phyloP scores from a whole-genome alignment of 2,329 filamentous ascomycete species.

The Scytalidium sp. region DNA sequence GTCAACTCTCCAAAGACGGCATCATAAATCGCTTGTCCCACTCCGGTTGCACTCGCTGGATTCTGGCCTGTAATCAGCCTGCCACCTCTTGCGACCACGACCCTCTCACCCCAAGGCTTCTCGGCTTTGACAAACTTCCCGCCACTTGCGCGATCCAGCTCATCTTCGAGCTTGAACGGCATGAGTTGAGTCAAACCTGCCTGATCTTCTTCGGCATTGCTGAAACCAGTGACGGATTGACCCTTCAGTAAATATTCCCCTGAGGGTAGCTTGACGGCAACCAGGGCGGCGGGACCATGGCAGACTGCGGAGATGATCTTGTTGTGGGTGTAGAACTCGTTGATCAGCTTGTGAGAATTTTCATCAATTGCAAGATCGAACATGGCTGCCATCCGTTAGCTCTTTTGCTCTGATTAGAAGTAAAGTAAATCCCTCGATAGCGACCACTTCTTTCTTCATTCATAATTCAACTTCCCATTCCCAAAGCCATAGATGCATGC shows the following conservation, averaged over 20 bases:
- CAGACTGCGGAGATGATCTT: constrained; percentile 67
- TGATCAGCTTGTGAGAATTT: constrained; percentile 56
- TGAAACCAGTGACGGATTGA: constrained; percentile 57
- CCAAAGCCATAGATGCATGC: background rate
- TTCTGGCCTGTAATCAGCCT: constrained; percentile 43
- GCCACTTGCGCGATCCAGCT: constrained; percentile 44
- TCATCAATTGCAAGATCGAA: constrained; percentile 46
- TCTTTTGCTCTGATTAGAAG: background rate
- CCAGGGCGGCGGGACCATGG: constrained; percentile 64
- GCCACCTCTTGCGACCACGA: constrained; percentile 29
- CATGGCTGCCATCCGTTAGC: constrained; percentile 19
- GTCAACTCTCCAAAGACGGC: constrained; percentile 16
- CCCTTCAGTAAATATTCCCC: constrained; percentile 54
- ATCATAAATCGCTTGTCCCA: constrained; percentile 36
- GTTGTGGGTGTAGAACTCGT: constrained; percentile 57
- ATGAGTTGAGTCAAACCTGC: constrained; percentile 36
- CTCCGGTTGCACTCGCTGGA: constrained; percentile 34
- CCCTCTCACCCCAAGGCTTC: constrained; percentile 35
- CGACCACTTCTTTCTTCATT: too few species aligned
- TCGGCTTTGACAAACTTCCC: constrained; percentile 55
- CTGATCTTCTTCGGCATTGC: constrained; percentile 48
- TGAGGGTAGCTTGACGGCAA: constrained; percentile 49
- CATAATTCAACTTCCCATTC: too few species aligned
- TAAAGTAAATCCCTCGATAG: too few species aligned
- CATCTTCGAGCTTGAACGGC: constrained; percentile 61